These are phyloP conservation scores for Crepidotus variabilis DNA, from an alignment of 768 basidiomycete genomes.

Conservation along the genomic window DNA sequence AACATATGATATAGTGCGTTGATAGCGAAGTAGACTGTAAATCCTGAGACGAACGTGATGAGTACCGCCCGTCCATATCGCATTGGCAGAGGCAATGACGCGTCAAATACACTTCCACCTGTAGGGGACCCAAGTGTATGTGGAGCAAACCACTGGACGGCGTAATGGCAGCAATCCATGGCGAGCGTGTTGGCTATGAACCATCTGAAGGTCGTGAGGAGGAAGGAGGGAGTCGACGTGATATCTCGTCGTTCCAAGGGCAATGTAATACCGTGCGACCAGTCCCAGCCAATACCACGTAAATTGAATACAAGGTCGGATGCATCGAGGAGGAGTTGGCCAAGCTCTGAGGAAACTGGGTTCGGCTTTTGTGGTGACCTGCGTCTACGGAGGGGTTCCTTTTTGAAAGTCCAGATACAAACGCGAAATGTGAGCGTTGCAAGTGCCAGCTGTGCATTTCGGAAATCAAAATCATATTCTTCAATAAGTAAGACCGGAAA, in stretches of 20 bases:
- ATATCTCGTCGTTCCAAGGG: slow-evolving; percentile 39
- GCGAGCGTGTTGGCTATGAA: slow-evolving; percentile 31
- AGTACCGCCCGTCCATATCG: slow-evolving; percentile 41
- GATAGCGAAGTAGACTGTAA: slow-evolving; percentile 41
- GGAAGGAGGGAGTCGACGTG: slow-evolving; percentile 32
- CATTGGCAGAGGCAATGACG: slow-evolving; percentile 26
- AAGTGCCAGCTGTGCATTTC: slow-evolving; percentile 31
- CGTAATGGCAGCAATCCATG: slow-evolving; percentile 42
- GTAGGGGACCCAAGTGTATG: slow-evolving; percentile 33
- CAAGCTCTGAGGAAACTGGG: slow-evolving; percentile 4
- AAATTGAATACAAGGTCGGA: slow-evolving; percentile 47
- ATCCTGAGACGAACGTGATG: slow-evolving; percentile 40
- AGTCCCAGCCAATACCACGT: slow-evolving; percentile 62
- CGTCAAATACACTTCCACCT: slow-evolving; percentile 42
- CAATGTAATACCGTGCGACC: slow-evolving; percentile 42
- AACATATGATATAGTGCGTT: slow-evolving; percentile 36
- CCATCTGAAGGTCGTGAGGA: slow-evolving; percentile 27
- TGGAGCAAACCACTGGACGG: slow-evolving; percentile 43
- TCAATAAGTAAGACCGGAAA: slow-evolving; percentile 6
- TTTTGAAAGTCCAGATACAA: slow-evolving; percentile 37
- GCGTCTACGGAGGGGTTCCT: slow-evolving; percentile 28
- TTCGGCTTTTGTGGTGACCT: slow-evolving; percentile 10
- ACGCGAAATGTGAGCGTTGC: slow-evolving; percentile 31
- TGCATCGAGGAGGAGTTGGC: slow-evolving; percentile 32
- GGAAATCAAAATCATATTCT: background rate